Evolutionary conservation across 225 moss, liverwort and hornwort species (phyloP), one percentile per base, ranked within the genome.

Genomic region (Bryoerythrophyllum caledonicum): DNA sequence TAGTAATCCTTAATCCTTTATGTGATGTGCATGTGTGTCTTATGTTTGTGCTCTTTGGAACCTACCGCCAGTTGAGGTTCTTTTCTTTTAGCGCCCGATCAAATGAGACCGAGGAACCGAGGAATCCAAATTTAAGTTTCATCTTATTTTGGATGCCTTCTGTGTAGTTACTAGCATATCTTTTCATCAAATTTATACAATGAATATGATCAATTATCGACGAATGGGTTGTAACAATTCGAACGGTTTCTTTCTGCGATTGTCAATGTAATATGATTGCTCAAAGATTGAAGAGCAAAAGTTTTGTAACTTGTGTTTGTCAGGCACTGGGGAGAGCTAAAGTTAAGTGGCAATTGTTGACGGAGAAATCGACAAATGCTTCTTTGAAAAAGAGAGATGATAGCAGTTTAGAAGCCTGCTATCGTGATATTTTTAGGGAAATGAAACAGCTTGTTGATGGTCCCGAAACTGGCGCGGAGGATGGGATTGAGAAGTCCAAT

Each of bases 381-480:
- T 90, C 92, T 65, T 74, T 92, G 71, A 92, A 90, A 76, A 87
- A 86, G 79, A 86, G 92, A 76, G 90, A 83, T 69, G 92, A 92
- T 62, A 68, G 81, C 72, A 90, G 92, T 72, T 73, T 92, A 79
- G 92, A 92, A 78, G 86, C 86, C 54, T 90, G 92, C 57, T 92
- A 92, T 82, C 88, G 90, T 76, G 92, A 90, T 75, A 71, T 92
- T 60, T 86, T 84, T 73, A 86, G 88, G 55, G 92, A 90, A 79
- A 90, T 88, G 92, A 86, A 81, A 70, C 87, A 92, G 58, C 86
- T 90, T 71, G 74, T 92, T 51, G 92, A 88, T 67, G 90, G 88
- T 62, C 78, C 86, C 63, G 92, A 92, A 56, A 80, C 53, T 21
- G 71, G 68, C 65, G 28, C 74, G 35, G 92, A 92, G 73, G 82